These are phyloP conservation scores for Tylopilus sp. DNA, from an alignment of 768 basidiomycete genomes.

Conservation along the genomic window DNA sequence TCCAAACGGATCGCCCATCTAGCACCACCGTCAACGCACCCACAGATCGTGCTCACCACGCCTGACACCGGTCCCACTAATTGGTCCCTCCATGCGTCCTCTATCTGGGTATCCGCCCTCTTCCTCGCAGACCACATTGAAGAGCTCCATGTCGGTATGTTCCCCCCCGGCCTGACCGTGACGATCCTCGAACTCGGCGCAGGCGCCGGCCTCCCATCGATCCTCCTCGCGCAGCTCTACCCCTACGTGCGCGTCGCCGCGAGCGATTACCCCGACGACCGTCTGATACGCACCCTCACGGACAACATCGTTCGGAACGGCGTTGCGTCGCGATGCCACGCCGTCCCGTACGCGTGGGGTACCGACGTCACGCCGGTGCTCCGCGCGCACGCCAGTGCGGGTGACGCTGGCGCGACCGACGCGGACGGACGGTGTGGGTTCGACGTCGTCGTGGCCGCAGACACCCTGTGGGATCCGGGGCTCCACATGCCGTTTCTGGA, in stretches of 20 bases:
- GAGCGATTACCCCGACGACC: slow-evolving; percentile 71
- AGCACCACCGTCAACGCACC: neutral
- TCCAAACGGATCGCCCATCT: slow-evolving; percentile 14
- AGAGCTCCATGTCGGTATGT: slow-evolving; percentile 38
- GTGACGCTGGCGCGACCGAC: no score
- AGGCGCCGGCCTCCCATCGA: slow-evolving; percentile 70
- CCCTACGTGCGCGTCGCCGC: slow-evolving; percentile 41
- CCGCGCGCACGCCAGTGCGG: no score
- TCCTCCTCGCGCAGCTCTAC: slow-evolving; percentile 54
- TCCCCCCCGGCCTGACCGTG: slow-evolving; percentile 15
- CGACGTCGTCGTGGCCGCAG: slow-evolving; percentile 68
- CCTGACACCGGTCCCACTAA: slow-evolving; percentile 67
- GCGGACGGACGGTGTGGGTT: slow-evolving; percentile 39
- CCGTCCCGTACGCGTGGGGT: slow-evolving; percentile 65
- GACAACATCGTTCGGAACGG: slow-evolving; percentile 54
- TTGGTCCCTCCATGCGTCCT: slow-evolving; percentile 76
- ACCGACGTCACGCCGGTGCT: slow-evolving; percentile 36
- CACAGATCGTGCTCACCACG: slow-evolving; percentile 44
- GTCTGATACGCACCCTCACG: slow-evolving; percentile 53
- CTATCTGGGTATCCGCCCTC: slow-evolving; percentile 68
- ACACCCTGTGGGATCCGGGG: slow-evolving; percentile 75
- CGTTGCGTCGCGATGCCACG: slow-evolving; percentile 46
- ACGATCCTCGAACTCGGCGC: slow-evolving; percentile 70
- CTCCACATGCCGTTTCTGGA: slow-evolving; percentile 51
- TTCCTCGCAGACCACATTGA: slow-evolving; percentile 65